Evolutionary conservation across 306 rosid genomes (phyloP), one percentile per base, ranked within the genome.

Genomic region (Ceratonia siliqua): DNA sequence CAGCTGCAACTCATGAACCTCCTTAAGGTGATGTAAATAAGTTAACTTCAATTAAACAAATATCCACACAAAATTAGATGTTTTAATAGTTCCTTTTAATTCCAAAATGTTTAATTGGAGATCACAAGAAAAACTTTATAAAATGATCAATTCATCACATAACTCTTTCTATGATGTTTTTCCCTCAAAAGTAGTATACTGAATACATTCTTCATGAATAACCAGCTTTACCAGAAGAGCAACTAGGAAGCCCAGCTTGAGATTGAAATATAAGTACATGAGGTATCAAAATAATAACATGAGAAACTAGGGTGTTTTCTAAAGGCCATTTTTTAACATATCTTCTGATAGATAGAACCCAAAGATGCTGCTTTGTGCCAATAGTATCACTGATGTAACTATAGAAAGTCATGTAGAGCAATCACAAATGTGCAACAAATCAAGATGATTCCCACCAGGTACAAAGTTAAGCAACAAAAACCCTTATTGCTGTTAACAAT

Each of bases 371-470:
- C 70, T 33, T 27, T 27, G 24, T 8, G 21, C 49, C 12, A 58
- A 32, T 14, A 25, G 36, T 33, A 32, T 33, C 22, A 18, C 62
- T 21, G 25, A 22, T 28, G 30, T 62, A 33, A 33, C 20, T 74
- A 36, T 21, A 61, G 22, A 46, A 73, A 48, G 17, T 8, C 17
- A 22, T 0, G n/a, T 20, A 73, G 39, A 15, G 50, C n/a, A 62
- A 48, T 41, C 21, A 56, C 18, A 56, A 56, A 27, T 13, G 20
- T 35, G 4, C 12, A 20, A 58, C 35, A 57, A 72, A 43, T 59
- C 50, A 73, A 20, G 46, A 73, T 13, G 22, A 72, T 59, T 20
- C 58, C 48, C 48, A 73, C 10, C 35, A 18, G 48, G 66, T 13
- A 42, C 9, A 45, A 46, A 73, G 14, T 70, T 33, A 53, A 52